Evolutionary conservation across 2,329 filamentous ascomycete genomes (phyloP).

Genomic region (Ophiostoma fasciatum): DNA sequence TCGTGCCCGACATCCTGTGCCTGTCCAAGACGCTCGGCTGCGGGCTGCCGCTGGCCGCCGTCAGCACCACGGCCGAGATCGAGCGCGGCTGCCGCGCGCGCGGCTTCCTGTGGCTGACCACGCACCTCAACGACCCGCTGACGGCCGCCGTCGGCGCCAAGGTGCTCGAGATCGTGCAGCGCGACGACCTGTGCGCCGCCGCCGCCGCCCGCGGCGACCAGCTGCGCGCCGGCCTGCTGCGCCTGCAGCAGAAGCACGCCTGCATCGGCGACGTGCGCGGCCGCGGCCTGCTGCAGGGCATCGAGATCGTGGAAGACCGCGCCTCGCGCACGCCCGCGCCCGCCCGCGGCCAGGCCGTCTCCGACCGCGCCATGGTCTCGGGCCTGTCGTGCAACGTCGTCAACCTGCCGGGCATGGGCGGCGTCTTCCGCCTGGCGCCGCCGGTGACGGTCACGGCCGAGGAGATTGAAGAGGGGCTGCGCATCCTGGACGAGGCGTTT

Average conservation of each 20-base stretch:
- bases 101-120: slow-evolving; percentile 43
- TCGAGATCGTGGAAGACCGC: slow-evolving; percentile 40
- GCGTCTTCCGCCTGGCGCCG: slow-evolving; percentile 43
- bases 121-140: slow-evolving; percentile 47
- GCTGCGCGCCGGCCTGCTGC: slow-evolving; percentile 31
- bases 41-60: slow-evolving; percentile 42
- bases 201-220: slow-evolving; percentile 28
- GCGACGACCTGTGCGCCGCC: slow-evolving; percentile 35
- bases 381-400: slow-evolving; percentile 44
- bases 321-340: slow-evolving; percentile 29
- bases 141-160: slow-evolving; percentile 45
- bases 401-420: slow-evolving; percentile 37
- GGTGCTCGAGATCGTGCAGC: slow-evolving; percentile 44
- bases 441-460: slow-evolving; percentile 40
- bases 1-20: slow-evolving; percentile 33
- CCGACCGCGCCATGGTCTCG: slow-evolving; percentile 18
- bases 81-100: slow-evolving; percentile 30
- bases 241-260: slow-evolving; percentile 33
- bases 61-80: slow-evolving; percentile 39
- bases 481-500: slow-evolving; percentile 42
- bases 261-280: slow-evolving; percentile 49
- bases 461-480: slow-evolving; percentile 34
- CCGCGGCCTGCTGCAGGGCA: slow-evolving; percentile 40
- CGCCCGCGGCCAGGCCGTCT: slow-evolving; percentile 31
- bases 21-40: slow-evolving; percentile 34